These are phyloP conservation scores for Pythium monospermum DNA, from an alignment of 352 stramenopile species.

Conservation along the genomic window DNA sequence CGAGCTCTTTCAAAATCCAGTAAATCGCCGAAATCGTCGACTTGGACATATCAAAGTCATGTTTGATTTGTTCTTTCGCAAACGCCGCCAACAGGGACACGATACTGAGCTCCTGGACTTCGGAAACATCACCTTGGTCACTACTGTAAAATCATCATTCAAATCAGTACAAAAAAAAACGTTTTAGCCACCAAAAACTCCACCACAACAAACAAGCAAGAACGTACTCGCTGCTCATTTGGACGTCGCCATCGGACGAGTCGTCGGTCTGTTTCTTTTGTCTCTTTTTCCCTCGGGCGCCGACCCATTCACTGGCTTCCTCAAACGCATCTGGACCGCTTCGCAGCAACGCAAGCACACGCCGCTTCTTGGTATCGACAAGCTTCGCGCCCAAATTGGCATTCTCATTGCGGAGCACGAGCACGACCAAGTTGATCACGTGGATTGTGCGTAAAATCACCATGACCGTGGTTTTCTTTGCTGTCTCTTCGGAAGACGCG, in stretches of 20 bases:
- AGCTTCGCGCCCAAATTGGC: conserved; percentile 9
- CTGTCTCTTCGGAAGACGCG: conserved; percentile 19
- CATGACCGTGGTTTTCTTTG: conserved; percentile 62
- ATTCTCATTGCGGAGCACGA: conserved; percentile 48
- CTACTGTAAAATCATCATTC: conserved; percentile 25
- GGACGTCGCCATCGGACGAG: conserved; percentile 40
- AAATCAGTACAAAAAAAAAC: neutral
- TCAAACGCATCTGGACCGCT: conserved; percentile 60
- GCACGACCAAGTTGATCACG: conserved; percentile 56
- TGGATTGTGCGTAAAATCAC: conserved; percentile 62
- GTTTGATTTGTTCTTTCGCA: conserved; percentile 65
- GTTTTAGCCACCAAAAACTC: neutral
- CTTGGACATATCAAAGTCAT: conserved; percentile 75
- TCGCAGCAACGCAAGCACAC: conserved; percentile 42
- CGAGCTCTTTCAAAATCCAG: conserved; percentile 71
- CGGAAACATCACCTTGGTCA: conserved; percentile 42
- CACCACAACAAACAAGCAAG: neutral
- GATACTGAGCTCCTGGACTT: conserved; percentile 64
- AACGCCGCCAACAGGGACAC: conserved; percentile 49
- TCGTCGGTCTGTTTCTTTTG: conserved; percentile 49
- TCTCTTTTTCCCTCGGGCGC: conserved; percentile 54
- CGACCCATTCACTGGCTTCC: conserved; percentile 39
- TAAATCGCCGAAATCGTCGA: conserved; percentile 76
- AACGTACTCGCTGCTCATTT: conserved; percentile 66
- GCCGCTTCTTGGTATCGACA: conserved; percentile 34